Conservation (phyloP, 2,329 filamentous ascomycete species). For the Pyrenophora seminiperda region DNA sequence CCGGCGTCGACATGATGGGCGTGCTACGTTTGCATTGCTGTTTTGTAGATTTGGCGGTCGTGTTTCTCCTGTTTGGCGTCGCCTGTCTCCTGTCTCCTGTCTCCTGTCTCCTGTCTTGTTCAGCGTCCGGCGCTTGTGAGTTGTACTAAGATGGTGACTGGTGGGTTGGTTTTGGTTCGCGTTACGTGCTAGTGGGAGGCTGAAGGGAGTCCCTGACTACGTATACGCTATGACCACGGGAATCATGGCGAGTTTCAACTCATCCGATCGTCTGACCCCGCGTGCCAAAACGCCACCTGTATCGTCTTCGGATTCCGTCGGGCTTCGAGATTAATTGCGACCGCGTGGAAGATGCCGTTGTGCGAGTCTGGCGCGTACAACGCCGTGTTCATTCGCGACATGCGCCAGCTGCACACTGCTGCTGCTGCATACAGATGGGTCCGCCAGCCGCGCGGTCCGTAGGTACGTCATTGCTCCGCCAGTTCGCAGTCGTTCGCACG, state of each 20-base stretch:
- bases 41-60: background rate
- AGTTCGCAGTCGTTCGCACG: constrained; percentile 26
- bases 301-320: too few relatives aligned
- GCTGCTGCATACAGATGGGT: constrained; percentile 4
- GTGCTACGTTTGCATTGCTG: constrained; percentile 37
- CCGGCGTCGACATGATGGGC: constrained; percentile 40
- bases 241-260: constrained; percentile 13
- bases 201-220: constrained; percentile 18
- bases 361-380: background rate
- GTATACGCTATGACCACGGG: constrained; percentile 13
- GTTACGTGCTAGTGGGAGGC: constrained; percentile 9
- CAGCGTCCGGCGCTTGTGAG: constrained; percentile 10
- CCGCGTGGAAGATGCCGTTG: background rate
- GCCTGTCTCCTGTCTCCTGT: too few relatives aligned
- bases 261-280: constrained; percentile 13
- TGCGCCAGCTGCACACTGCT: constrained; percentile 1
- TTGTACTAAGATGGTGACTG: background rate
- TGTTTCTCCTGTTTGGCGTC: background rate
- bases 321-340: background rate
- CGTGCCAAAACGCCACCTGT: constrained; percentile 2
- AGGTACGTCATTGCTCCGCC: constrained; percentile 29
- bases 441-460: constrained; percentile 5
- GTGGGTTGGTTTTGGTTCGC: background rate
- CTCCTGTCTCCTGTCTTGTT: background rate
- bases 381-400: constrained; percentile 10